A percentile compares a stretch with the other conserved stretches of the same genome.
phyloP scores from a whole-genome alignment of 108 stramenopile genomes.

The Mayamaea pseudoterrestris region DNA sequence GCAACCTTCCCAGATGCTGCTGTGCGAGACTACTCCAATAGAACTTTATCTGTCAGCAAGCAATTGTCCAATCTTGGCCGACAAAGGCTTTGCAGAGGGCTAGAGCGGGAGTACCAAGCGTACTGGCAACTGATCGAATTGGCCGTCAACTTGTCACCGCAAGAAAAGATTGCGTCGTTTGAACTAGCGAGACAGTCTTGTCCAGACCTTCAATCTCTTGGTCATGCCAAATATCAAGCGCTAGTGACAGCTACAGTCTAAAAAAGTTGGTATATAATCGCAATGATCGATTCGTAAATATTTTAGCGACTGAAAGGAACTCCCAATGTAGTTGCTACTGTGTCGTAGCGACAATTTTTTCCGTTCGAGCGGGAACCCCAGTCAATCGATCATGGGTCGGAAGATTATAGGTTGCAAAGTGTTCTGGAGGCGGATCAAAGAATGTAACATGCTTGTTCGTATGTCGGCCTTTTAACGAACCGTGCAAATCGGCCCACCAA shows the following conservation, averaged over 20 bases:
- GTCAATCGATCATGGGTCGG: conserved; percentile 19
- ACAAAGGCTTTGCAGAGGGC: neutral
- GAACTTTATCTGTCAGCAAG: neutral
- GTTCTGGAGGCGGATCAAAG: conserved; percentile 29
- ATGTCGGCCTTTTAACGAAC: conserved; percentile 19
- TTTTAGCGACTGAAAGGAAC: too few relatives aligned
- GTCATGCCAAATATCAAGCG: too few relatives aligned
- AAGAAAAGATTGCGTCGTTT: too few relatives aligned
- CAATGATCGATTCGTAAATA: too few relatives aligned
- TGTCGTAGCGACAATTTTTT: too few relatives aligned
- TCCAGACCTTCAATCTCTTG: too few relatives aligned
- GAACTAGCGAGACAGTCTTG: too few relatives aligned
- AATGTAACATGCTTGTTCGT: conserved; percentile 20
- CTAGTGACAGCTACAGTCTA: too few relatives aligned
- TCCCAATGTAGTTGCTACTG: too few relatives aligned
- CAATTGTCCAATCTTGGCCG: neutral
- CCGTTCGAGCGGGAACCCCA: too few relatives aligned
- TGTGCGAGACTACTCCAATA: neutral
- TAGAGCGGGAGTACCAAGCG: neutral
- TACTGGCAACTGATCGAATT: neutral
- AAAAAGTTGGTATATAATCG: too few relatives aligned
- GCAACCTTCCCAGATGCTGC: neutral
- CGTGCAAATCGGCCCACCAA: conserved; percentile 48
- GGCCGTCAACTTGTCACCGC: too few relatives aligned
- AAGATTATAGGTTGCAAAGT: conserved; percentile 27